A percentile compares a stretch with the other conserved stretches of the same genome.
These are phyloP conservation scores for Cladosporium sp. DNA, from an alignment of 2,329 filamentous ascomycete genomes.

Conservation along the genomic window DNA sequence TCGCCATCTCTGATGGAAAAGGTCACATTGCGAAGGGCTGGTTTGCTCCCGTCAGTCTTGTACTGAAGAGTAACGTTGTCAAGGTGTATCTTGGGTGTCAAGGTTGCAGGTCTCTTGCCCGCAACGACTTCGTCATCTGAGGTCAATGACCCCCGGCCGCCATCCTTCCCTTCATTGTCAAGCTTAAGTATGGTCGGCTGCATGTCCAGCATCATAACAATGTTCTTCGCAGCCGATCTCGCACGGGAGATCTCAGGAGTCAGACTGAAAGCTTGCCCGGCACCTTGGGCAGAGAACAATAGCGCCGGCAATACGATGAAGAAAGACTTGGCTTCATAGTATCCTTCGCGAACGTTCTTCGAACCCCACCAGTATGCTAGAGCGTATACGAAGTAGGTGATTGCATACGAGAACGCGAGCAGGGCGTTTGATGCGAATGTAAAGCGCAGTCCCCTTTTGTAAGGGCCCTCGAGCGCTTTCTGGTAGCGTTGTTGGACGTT, in stretches of 20 bases:
- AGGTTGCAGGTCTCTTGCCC: constrained; percentile 1
- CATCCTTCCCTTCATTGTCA: constrained; percentile 10
- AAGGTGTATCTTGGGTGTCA: constrained; percentile 32
- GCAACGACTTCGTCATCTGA: constrained; percentile 6
- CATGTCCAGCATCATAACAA: constrained; percentile 45
- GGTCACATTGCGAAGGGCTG: constrained; percentile 49
- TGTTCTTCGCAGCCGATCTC: constrained; percentile 45
- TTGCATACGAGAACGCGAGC: constrained; percentile 46
- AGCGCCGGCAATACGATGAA: constrained; percentile 49
- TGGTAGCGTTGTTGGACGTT: constrained; percentile 42
- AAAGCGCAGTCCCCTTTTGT: constrained; percentile 42
- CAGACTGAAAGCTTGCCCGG: constrained; percentile 49
- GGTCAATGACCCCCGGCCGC: neutral
- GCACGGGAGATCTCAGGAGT: constrained; percentile 48
- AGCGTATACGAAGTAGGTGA: constrained; percentile 51
- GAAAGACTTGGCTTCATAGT: constrained; percentile 44
- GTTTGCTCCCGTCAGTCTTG: constrained; percentile 37
- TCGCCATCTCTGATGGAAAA: constrained; percentile 53
- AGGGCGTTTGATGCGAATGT: constrained; percentile 44
- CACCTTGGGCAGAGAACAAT: constrained; percentile 49
- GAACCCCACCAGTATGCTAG: constrained; percentile 52
- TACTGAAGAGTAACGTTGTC: constrained; percentile 43
- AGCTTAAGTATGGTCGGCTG: constrained; percentile 40
- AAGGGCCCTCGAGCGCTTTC: constrained; percentile 41
- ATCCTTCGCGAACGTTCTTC: constrained; percentile 45